A percentile compares a stretch with the other conserved stretches of the same genome.
Conservation (phyloP, 2,329 filamentous ascomycete species). For the Diaporthe batatas region DNA sequence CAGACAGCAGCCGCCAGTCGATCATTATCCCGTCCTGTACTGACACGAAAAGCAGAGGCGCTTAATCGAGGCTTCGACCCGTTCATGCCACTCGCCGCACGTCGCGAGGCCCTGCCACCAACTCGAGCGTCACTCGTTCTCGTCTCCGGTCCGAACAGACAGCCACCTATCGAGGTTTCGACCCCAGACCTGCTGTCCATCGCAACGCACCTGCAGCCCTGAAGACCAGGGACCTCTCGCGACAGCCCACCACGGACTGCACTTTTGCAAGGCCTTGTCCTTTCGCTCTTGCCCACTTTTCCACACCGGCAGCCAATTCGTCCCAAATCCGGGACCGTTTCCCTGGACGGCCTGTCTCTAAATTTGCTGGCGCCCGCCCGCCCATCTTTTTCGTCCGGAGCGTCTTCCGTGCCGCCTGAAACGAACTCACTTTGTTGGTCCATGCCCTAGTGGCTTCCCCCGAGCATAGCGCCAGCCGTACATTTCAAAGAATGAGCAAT, state of each 20-base stretch:
- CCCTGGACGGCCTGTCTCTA: slow-evolving; percentile 18
- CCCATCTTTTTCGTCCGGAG: slow-evolving; percentile 21
- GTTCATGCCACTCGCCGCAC: slow-evolving; percentile 15
- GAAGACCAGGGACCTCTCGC: not conserved
- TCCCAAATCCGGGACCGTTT: slow-evolving; percentile 17
- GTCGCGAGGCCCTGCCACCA: slow-evolving; percentile 3
- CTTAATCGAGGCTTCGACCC: slow-evolving; percentile 10
- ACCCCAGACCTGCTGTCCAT: not conserved
- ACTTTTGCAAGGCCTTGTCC: slow-evolving; percentile 1
- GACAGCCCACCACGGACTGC: not conserved
- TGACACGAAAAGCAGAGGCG: slow-evolving; percentile 20
- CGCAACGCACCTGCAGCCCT: not conserved
- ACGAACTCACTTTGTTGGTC: slow-evolving; percentile 22
- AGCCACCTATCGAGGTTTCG: not conserved
- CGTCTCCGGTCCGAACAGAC: not conserved
- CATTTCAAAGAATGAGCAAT: slow-evolving; percentile 50
- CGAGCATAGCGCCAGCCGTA: slow-evolving; percentile 4
- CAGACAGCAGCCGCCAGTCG: slow-evolving; percentile 29
- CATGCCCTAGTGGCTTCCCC: slow-evolving; percentile 44
- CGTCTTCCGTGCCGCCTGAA: slow-evolving; percentile 45
- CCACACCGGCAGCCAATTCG: slow-evolving; percentile 27
- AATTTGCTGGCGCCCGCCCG: slow-evolving; percentile 4
- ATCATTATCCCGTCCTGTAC: slow-evolving; percentile 27
- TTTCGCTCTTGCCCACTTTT: slow-evolving; percentile 12
- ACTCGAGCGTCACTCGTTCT: slow-evolving; percentile 7